Evolutionary conservation across 2,329 filamentous ascomycete species (phyloP), one percentile per base, ranked within the genome.

Genomic region (Trichophyton benhamiae): DNA sequence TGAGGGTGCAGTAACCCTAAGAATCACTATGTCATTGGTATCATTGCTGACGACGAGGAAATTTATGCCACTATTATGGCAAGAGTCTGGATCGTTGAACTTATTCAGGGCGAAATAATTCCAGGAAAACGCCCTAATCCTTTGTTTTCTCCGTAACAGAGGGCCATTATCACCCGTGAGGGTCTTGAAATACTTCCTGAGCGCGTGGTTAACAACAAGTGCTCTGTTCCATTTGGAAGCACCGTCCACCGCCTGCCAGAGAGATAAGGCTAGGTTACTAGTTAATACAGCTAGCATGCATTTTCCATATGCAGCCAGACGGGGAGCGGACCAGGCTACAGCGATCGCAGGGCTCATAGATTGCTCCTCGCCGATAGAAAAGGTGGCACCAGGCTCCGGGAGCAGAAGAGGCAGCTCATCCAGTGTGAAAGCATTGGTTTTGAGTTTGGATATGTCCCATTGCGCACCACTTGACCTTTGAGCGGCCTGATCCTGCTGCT

Each of bases 331-430:
- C 83, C 83, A 86, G 7, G 76, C 72, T 22, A 84, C 67, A 1
- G 72, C 72, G n/a, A 76, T 69, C 2, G 82, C 77, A 48, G 73
- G 73, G 63, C 80, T 80, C 1, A 72, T 67, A 0, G 82, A 84
- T 59, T 83, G 78, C 67, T 86, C 83, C 64, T 83, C 81, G 1
- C 82, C 83, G 25, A 84, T 67, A 0, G 82, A 84, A 66, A 80
- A 82, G 17, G 75, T 71, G 13, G 73, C 66, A 33, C 78, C 74
- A 11, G 75, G 72, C 15, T 78, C 74, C 8, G 80, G 78, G 9
- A 77, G 69, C 58, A 77, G 76, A n/a, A 64, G 65, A 0, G 75
- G 70, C 75, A 77, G 78, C 67, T 85, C 83, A 5, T 73, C 69
- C 9, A 72, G 67, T 1, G 78, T 79, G 68, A 84, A 85, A 60